phyloP scores from a whole-genome alignment of 108 stramenopile species.

The Discostella pseudostelligera region DNA sequence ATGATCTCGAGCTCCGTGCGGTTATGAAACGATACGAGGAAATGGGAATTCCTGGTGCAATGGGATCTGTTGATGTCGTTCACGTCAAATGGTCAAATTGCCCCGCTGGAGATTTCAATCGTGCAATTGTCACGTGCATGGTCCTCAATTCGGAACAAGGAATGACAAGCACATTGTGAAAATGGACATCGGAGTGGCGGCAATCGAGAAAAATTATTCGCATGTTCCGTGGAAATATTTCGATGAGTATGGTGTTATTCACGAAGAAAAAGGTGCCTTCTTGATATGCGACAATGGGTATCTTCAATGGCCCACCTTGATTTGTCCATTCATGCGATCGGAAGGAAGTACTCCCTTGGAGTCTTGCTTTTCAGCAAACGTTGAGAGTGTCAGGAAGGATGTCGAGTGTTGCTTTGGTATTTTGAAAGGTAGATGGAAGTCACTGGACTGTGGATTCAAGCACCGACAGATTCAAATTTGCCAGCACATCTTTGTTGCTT shows the following conservation, averaged over 20 bases:
- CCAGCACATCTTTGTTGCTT: slow-evolving; percentile 13
- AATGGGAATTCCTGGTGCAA: slow-evolving; percentile 6
- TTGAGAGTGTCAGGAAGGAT: slow-evolving; percentile 57
- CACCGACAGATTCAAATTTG: slow-evolving; percentile 5
- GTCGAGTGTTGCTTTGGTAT: slow-evolving; percentile 46
- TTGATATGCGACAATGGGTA: slow-evolving; percentile 54
- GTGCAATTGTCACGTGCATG: too few relatives aligned
- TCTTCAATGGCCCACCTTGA: slow-evolving; percentile 35
- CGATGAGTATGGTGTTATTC: too few relatives aligned
- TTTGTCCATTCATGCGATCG: slow-evolving; percentile 31
- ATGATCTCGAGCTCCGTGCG: neutral
- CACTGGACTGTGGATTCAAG: slow-evolving; percentile 19
- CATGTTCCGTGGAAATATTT: too few relatives aligned
- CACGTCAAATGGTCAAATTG: slow-evolving; percentile 18
- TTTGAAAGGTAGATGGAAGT: slow-evolving; percentile 22
- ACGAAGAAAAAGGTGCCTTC: slow-evolving; percentile 21
- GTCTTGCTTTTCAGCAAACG: slow-evolving; percentile 9
- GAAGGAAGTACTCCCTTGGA: neutral
- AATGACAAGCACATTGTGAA: too few relatives aligned
- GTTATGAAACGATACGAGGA: slow-evolving; percentile 13
- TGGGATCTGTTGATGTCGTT: slow-evolving; percentile 24
- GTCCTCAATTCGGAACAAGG: too few relatives aligned
- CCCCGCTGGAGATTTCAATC: slow-evolving; percentile 15
- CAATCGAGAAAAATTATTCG: neutral
- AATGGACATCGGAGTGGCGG: too few relatives aligned